phyloP scores from a whole-genome alignment of 306 rosid species.

The Ormosia semicastrata region DNA sequence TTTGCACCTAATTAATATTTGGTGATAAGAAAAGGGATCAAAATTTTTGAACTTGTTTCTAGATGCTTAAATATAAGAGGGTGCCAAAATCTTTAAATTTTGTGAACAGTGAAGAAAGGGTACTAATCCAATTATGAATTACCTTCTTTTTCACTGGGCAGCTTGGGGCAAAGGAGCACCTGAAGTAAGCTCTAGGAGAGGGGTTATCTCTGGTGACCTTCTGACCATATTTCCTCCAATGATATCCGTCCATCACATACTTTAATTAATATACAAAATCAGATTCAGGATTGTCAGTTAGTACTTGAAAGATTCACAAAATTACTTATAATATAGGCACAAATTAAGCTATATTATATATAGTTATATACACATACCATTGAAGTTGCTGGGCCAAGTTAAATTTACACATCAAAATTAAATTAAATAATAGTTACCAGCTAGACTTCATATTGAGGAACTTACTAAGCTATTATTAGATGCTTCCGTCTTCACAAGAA shows the following conservation, averaged over 20 bases:
- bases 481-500: slow-evolving; percentile 54
- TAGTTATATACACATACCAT: not conserved
- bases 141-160: slow-evolving; percentile 97
- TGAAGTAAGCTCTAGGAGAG: slow-evolving; percentile 94
- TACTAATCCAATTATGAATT: not conserved
- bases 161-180: slow-evolving; percentile 76
- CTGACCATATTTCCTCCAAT: slow-evolving; percentile 97
- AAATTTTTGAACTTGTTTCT: not conserved
- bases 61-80: not conserved
- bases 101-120: not conserved
- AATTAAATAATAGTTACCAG: not conserved
- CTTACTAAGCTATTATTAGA: slow-evolving; percentile 68
- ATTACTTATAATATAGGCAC: not conserved
- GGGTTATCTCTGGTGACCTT: slow-evolving; percentile 95
- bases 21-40: not conserved
- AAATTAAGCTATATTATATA: no score
- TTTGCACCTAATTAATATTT: slow-evolving; percentile 62
- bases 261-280: slow-evolving; percentile 13
- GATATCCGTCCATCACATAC: slow-evolving; percentile 89
- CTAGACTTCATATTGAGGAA: not conserved
- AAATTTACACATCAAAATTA: not conserved
- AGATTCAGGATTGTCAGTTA: not conserved
- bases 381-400: not conserved
- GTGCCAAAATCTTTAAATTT: not conserved
- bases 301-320: not conserved